Evolutionary conservation across 345 rosid species (phyloP), one percentile per base, ranked within the genome.

Genomic region (Populus nigra): DNA sequence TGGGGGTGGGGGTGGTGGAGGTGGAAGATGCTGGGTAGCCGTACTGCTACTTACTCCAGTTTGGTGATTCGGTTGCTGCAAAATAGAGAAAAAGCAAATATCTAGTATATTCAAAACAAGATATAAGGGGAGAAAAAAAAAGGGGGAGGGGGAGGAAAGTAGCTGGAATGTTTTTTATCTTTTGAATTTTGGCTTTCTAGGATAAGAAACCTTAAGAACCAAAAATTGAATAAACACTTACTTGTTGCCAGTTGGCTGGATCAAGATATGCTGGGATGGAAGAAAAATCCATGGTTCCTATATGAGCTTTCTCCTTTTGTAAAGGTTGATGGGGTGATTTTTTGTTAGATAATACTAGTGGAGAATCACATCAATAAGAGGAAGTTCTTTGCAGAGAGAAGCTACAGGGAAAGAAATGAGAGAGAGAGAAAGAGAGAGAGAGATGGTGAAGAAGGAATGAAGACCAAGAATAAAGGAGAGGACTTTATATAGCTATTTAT

Each of bases 191-290:
- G 74, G 71, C 83, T 81, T 78, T 90, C 76, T 75, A 61, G 57
- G 71, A 78, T 68, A 68, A 78, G 82, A 80, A 83, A 68, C 68
- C 70, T 43, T 17, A 75, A 69, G 20, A 29, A 70, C 55, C 47
- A 77, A 71, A 50, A n/a, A 23, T 61, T 50, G 39, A 53, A 69
- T 47, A 80, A 85, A 76, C 1, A 74, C 91, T 78, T 88, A 93
- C 97, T 83, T 90, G 97, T 73, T 91, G 98, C 98, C 98, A 96
- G 92, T 93, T 93, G 89, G 93, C 81, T 72, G 94, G 97, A 92
- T 93, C 99, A 88, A 92, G 96, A 88, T 96, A 93, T 87, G 96
- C 87, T 85, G 97, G 95, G 76, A 93, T 85, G 78, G 99, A 91
- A 65, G 98, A 79, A 77, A 89, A 96, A 88, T 87, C 96, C 99